Conservation (phyloP, 2,329 filamentous ascomycete genomes). For the Aspergillus oerlinghausenensis region DNA sequence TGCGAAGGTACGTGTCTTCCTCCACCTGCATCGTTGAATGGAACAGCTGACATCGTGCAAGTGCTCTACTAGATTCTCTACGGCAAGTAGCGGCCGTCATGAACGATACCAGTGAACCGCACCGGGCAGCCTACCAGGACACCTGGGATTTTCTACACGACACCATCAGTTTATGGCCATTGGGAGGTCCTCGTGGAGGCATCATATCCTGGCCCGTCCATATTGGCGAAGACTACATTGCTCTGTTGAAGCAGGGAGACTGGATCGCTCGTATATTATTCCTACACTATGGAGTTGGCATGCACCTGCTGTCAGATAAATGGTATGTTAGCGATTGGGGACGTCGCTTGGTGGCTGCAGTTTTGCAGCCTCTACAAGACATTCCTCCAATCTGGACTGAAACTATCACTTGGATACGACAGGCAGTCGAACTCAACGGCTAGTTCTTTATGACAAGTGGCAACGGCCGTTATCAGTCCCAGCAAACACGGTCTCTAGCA, state of each 20-base stretch:
- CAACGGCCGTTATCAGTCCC: background rate
- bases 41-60: constrained; percentile 9
- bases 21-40: background rate
- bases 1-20: constrained; percentile 10
- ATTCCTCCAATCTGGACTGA: constrained; percentile 24
- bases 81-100: constrained; percentile 15
- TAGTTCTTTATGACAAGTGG: constrained; percentile 3
- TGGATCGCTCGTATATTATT: constrained; percentile 29
- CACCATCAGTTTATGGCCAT: constrained; percentile 26
- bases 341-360: constrained; percentile 24
- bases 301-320: constrained; percentile 29
- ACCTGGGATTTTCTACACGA: constrained; percentile 25
- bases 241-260: constrained; percentile 23
- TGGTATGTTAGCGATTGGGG: constrained; percentile 33
- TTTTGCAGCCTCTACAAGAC: constrained; percentile 22
- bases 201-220: constrained; percentile 29
- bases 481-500: background rate
- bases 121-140: constrained; percentile 15
- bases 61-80: constrained; percentile 23
- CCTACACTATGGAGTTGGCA: constrained; percentile 26
- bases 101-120: constrained; percentile 7
- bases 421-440: constrained; percentile 17
- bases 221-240: constrained; percentile 23
- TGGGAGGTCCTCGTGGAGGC: constrained; percentile 24
- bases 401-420: constrained; percentile 25